Evolutionary conservation across 331 rosid genomes (phyloP).

Genomic region (Cydonia oblonga): DNA sequence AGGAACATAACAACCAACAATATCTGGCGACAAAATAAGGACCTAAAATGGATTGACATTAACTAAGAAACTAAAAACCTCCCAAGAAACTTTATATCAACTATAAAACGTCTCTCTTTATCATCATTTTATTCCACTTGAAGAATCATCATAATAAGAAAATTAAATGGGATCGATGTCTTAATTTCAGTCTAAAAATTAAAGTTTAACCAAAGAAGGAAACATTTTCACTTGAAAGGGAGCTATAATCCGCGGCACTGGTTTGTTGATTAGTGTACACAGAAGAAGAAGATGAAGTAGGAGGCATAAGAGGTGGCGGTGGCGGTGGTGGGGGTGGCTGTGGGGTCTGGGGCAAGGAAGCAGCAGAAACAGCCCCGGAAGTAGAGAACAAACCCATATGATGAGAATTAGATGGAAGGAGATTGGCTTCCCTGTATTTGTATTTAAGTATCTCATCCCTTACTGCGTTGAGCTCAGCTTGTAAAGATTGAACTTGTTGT

Average conservation of each 20-base stretch:
- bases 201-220: conserved; percentile 60
- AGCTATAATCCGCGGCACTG: conserved; percentile 44
- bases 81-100: conserved; percentile 4
- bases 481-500: conserved; percentile 86
- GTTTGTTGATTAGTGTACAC: conserved; percentile 37
- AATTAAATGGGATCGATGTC: conserved; percentile 27
- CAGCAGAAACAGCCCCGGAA: conserved; percentile 39
- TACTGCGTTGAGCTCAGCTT: conserved; percentile 68
- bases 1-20: conserved; percentile 17
- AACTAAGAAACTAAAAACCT: neutral
- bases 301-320: conserved; percentile 17
- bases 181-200: neutral
- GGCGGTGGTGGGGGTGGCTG: conserved; percentile 23
- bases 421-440: conserved; percentile 60
- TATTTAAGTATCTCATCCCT: conserved; percentile 74
- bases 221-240: conserved; percentile 56
- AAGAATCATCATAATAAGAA: conserved; percentile 17
- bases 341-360: conserved; percentile 39
- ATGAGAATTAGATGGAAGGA: conserved; percentile 31
- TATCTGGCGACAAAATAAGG: conserved; percentile 5
- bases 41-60: conserved; percentile 17
- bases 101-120: conserved; percentile 15
- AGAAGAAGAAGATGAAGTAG: conserved; percentile 50
- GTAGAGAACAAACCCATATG: conserved; percentile 36
- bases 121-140: conserved; percentile 23